These are phyloP conservation scores for Phoma sp. DNA, from an alignment of 2,329 filamentous ascomycete genomes.

Conservation along the genomic window DNA sequence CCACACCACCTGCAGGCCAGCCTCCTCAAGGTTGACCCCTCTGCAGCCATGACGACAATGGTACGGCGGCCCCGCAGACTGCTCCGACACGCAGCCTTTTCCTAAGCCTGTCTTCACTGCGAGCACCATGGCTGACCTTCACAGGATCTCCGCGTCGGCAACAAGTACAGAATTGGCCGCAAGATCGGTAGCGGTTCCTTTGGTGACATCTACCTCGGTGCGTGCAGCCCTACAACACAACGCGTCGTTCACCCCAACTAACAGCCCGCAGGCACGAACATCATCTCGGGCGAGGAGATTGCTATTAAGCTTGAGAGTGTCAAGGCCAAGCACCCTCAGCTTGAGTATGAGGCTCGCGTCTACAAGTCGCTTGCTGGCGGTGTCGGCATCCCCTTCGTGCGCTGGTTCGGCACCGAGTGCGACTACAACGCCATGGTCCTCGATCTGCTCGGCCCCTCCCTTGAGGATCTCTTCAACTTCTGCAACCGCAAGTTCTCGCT, in stretches of 20 bases:
- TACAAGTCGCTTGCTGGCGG: constrained; percentile 89
- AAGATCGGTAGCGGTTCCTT: constrained; percentile 99
- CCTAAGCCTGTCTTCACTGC: not conserved
- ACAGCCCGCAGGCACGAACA: constrained; percentile 79
- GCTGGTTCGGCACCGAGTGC: constrained; percentile 99
- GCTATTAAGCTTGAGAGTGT: constrained; percentile 99
- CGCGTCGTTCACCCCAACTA: constrained; percentile 18
- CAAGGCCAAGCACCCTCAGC: constrained; percentile 98
- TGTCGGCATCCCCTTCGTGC: constrained; percentile 97
- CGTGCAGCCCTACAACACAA: constrained; percentile 28
- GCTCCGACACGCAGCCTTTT: constrained; percentile 16
- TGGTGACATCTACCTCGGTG: constrained; percentile 94
- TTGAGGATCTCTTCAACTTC: constrained; percentile 99
- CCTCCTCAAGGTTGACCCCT: constrained; percentile 42
- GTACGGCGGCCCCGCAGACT: constrained; percentile 54
- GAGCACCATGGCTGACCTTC: constrained; percentile 32
- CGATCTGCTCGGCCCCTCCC: constrained; percentile 89
- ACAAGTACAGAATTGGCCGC: constrained; percentile 98
- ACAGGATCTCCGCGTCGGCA: constrained; percentile 97
- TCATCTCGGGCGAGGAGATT: constrained; percentile 99
- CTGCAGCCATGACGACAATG: constrained; percentile 66
- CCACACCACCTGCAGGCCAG: constrained; percentile 33
- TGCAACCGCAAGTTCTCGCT: constrained; percentile 99
- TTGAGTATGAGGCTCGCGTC: constrained; percentile 97
- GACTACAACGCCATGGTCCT: constrained; percentile 99